Evolutionary conservation across 1,139 yeast species (phyloP), one percentile per base, ranked within the genome.

Genomic region (Yamadazyma songkhlaensis): DNA sequence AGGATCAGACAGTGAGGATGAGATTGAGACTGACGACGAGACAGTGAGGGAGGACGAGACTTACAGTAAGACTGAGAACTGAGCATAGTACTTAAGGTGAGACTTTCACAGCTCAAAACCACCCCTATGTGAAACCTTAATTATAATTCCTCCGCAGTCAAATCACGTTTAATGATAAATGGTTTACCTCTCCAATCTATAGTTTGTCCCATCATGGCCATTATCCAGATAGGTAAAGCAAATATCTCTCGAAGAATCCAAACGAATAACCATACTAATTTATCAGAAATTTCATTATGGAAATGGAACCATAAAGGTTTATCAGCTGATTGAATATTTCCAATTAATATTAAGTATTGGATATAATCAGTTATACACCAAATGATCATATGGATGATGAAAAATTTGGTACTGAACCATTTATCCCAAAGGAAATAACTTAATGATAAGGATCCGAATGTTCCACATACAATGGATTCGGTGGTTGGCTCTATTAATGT

Each of bases 401-500:
- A 77, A 45, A 67, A 68, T 38, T 49, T 41, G 54, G 54, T 53
- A 37, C 59, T 55, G 50, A 71, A 69, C 37, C 50, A 46, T 22
- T 55, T 49, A 24, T 55, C 45, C 42, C 66, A 61, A 31, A 77
- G 59, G n/a, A 82, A 44, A 3, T 70, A 66, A 13, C 81, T 68
- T 1, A 81, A 47, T 1, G 83, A 83, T 51, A 70, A 77, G 1
- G 84, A 67, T 6, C 96, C 95, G 57, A 73, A 76, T 0, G 76
- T 30, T 0, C 94, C 94, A 49, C 82, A 74, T 2, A 87, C 59
- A 3, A 88, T 49, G 35, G 84, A 75, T 56, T 88, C 97, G 0
- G 96, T 88, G 6, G 92, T 77, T 6, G 97, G 96, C 53, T 88
- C 97, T 21, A 86, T 65, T 37, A 88, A 59, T 0, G 97, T 88